Conservation (phyloP, 164 flowering plant genomes). For the Aristolochia californica region DNA sequence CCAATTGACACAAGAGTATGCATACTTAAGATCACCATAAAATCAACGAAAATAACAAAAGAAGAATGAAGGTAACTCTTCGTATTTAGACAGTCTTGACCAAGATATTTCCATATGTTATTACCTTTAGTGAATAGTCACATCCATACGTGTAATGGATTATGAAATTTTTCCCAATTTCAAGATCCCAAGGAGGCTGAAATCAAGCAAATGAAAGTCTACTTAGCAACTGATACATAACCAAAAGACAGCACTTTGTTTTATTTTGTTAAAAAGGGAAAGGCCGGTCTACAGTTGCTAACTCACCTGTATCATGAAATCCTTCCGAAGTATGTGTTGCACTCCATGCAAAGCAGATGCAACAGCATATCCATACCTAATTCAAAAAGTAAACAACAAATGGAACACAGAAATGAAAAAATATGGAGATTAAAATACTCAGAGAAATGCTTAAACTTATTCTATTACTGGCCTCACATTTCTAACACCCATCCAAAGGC, state of each 20-base stretch:
- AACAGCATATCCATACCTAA: constrained; percentile 61
- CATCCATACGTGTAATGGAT: constrained; percentile 92
- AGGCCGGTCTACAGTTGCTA: background rate
- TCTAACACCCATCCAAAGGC: constrained; percentile 97
- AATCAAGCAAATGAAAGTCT: constrained; percentile 6
- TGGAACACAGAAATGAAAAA: constrained; percentile 2
- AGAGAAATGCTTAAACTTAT: background rate
- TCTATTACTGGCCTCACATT: constrained; percentile 45
- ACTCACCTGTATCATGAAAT: constrained; percentile 92
- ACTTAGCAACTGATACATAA: no score
- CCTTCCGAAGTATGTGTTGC: constrained; percentile 75
- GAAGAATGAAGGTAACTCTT: no score
- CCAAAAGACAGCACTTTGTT: no score
- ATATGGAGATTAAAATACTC: background rate
- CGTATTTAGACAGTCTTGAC: no score
- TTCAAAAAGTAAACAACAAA: constrained; percentile 4
- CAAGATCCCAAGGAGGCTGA: constrained; percentile 94
- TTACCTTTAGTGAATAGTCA: constrained; percentile 77
- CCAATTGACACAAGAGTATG: no score
- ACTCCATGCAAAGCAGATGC: constrained; percentile 96
- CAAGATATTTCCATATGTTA: background rate
- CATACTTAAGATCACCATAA: no score
- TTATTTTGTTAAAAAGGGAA: background rate
- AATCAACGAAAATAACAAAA: no score
- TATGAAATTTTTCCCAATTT: constrained; percentile 48